These are phyloP conservation scores for Camellia oleifera DNA, from an alignment of 179 eudicot species.

Conservation along the genomic window DNA sequence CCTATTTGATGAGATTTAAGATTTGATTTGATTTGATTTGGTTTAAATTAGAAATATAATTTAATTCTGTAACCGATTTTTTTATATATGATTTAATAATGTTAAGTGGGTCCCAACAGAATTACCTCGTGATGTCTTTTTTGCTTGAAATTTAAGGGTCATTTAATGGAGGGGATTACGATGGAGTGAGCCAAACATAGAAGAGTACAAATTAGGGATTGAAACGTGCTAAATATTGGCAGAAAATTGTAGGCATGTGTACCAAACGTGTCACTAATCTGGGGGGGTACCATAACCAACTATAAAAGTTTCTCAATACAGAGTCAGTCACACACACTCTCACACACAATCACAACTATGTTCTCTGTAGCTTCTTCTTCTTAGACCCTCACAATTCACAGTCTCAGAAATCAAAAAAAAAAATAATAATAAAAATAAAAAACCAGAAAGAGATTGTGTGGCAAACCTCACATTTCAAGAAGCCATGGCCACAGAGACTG, in stretches of 20 bases:
- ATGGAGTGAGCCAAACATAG: not conserved
- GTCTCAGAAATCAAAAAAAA: not conserved
- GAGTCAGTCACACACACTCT: not conserved
- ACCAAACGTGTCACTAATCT: slow-evolving; percentile 8
- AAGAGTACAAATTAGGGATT: slow-evolving; percentile 11
- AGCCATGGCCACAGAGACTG: not conserved
- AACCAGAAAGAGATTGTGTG: not conserved
- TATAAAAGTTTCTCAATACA: not conserved
- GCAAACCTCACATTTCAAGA: not conserved
- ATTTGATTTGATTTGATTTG: too few relatives aligned
- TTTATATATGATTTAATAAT: too few relatives aligned
- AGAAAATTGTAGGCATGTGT: slow-evolving; percentile 7
- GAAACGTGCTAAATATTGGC: slow-evolving; percentile 7
- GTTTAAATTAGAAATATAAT: too few relatives aligned
- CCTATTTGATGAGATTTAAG: too few relatives aligned
- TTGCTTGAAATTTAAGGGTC: not conserved
- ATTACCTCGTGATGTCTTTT: too few relatives aligned
- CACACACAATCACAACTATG: not conserved
- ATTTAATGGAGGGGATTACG: not conserved
- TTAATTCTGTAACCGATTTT: too few relatives aligned
- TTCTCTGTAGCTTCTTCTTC: not conserved
- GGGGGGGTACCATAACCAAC: not conserved
- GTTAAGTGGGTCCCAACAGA: too few relatives aligned
- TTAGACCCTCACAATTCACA: not conserved
- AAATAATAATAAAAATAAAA: too few relatives aligned